Evolutionary conservation across 306 rosid species (phyloP), one percentile per base, ranked within the genome.

Genomic region (Inga leiocalycina): DNA sequence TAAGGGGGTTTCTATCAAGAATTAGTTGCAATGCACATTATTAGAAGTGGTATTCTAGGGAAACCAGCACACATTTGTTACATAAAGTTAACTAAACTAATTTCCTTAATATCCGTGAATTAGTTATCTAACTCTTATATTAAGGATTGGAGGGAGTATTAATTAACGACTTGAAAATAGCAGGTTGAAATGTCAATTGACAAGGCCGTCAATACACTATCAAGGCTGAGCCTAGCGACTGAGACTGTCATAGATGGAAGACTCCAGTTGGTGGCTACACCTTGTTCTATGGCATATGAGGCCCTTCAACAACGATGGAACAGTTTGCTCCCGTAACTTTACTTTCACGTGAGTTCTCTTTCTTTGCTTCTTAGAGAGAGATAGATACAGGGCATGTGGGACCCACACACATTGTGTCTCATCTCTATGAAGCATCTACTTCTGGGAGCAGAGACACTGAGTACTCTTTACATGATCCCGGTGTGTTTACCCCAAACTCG

Each of bases 151-250:
- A 37, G 41, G 1, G 8, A 32, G 34, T 39, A 71, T 70, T 61
- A 13, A 52, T 67, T 81, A 76, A 85, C 57, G n/a, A 69, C 56
- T 74, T 74, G 81, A 76, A 77, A 69, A 72, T 86, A 34, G 85
- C 94, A 95, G 98, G 97, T 95, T 70, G 93, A 95, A 88, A 92
- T 95, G 98, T 92, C 94, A 61, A 76, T 91, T 67, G 97, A 95
- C 82, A 88, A 93, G 82, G 98, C 98, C 78, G 76, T 92, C 41
- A 73, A 85, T 72, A 92, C 96, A 10, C 80, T 93, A 71, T 75
- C 89, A 79, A 91, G 98, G 88, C 83, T 95, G 66, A 91, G 89
- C 83, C 87, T 95, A 14, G 97, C 89, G 45, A 87, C 90, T 71
- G 92, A 92, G 88, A 84, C 87, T 34, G 35, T 54, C 43, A 81